Base-by-base conservation (phyloP, 805 yeast species). In the Yarrowia osloensis region DNA sequence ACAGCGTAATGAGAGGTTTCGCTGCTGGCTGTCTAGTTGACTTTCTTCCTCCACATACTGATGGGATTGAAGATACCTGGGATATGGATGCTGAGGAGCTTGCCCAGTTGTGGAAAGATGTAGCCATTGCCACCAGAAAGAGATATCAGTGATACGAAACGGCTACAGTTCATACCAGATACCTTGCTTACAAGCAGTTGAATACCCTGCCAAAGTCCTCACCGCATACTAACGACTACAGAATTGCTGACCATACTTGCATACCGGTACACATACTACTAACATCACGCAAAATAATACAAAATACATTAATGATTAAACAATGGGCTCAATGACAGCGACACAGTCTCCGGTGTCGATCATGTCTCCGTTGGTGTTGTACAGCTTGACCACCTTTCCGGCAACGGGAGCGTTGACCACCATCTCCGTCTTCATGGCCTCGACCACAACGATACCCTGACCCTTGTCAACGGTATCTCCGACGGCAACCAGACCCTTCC, bases 351-450 rank as follows among this genome's bases (percentile, higher is more conserved):
- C 99, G 44, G 97, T 91, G 69, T 94, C 98, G 46, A 94, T 96
- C 89, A 95, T 90, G 74, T 94, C 97, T 74, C 98, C 98, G 74
- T 91, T 91, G 67, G 83, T 82, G 76, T 91, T 97, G 24, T 81
- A 80, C 62, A 77, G 72, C 70, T 75, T 75, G 55, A 74, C 73
- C 2, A 77, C 73, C 66, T 70, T 76, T 35, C 80, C 80, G 8
- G 52, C 68, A 6, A 68, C 72, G 1, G 96, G 83, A 22, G 98
- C 86, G 66, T 78, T 81, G 39, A 94, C 96, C 62, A 86, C 84
- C 98, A 94, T 94, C 79, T 94, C 99, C 0, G 98, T 95, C 82
- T 94, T 94, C 99, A 94, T 94, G 67, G 99, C 98, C 78, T 94
- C 99, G 66, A 94, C 90, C 44, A 95, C 91, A 71, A 94, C 84